Evolutionary conservation across 495 filamentous ascomycete species (phyloP).

Genomic region (Neurospora hispaniola): DNA sequence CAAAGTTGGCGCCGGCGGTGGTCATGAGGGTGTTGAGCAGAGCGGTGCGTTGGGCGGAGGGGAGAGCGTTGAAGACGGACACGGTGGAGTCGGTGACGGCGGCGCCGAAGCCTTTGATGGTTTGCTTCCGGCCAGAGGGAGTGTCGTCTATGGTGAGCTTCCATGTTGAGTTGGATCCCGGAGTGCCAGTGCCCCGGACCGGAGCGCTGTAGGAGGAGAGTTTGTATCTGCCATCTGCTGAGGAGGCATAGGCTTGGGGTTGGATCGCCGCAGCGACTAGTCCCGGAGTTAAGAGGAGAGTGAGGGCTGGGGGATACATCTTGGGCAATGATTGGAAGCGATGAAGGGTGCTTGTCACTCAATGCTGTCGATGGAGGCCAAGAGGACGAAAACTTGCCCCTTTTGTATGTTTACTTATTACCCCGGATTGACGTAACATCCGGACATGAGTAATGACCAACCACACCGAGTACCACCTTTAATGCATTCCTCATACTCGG

Average conservation of each 20-base stretch:
- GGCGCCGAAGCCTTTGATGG: constrained; percentile 43
- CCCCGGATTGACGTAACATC: neutral
- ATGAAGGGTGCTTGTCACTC: neutral
- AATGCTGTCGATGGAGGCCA: neutral
- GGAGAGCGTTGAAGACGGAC: constrained; percentile 36
- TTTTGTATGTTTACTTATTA: neutral
- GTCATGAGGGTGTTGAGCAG: constrained; percentile 40
- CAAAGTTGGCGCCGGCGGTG: constrained; percentile 35
- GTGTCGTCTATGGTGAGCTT: constrained; percentile 40
- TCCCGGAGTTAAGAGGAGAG: constrained; percentile 12
- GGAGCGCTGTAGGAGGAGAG: constrained; percentile 31
- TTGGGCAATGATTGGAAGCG: neutral
- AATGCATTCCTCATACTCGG: neutral
- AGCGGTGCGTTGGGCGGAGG: constrained; percentile 25
- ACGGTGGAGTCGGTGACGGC: constrained; percentile 48
- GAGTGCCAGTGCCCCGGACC: constrained; percentile 30
- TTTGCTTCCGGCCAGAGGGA: constrained; percentile 35
- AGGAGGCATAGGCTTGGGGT: constrained; percentile 31
- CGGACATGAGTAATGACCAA: neutral
- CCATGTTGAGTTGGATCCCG: constrained; percentile 36
- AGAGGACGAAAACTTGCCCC: neutral
- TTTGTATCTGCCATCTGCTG: constrained; percentile 36
- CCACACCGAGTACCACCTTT: neutral
- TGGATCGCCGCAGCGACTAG: neutral
- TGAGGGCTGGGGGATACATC: neutral